A percentile compares a stretch with the other conserved stretches of the same genome.
phyloP scores from a whole-genome alignment of 2,329 filamentous ascomycete genomes.

The Sporothrix curviconia region DNA sequence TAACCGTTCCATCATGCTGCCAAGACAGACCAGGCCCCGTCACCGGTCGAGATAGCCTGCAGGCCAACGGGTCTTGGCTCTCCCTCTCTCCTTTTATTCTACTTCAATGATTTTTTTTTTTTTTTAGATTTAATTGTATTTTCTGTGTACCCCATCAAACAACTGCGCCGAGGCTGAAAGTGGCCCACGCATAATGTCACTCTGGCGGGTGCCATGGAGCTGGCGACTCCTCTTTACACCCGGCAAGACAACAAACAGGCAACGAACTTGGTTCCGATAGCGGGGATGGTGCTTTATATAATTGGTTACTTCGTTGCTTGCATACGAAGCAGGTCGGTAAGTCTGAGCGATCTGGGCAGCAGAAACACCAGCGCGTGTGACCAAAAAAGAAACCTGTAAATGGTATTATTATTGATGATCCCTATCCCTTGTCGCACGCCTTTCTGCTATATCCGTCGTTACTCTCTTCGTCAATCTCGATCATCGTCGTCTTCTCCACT shows the following conservation, averaged over 20 bases:
- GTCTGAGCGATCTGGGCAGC: too few species aligned
- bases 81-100: background rate
- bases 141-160: background rate
- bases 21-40: slow-evolving; percentile 7
- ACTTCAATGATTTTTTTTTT: too few species aligned
- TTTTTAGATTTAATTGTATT: background rate
- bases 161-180: too few species aligned
- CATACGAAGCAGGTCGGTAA: too few species aligned
- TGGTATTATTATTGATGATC: background rate
- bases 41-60: slow-evolving; percentile 6
- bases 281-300: too few species aligned
- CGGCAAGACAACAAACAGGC: too few species aligned
- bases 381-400: background rate
- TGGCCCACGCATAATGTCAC: too few species aligned
- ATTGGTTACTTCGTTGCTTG: too few species aligned
- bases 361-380: too few species aligned
- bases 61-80: background rate
- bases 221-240: too few species aligned
- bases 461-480: background rate
- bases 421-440: background rate
- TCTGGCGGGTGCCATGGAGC: too few species aligned
- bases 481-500: background rate
- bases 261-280: too few species aligned
- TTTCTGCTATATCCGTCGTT: background rate
- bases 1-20: background rate